Evolutionary conservation across 176 grass and related monocot species (phyloP).

Genomic region (Bothriochloa decipiens): DNA sequence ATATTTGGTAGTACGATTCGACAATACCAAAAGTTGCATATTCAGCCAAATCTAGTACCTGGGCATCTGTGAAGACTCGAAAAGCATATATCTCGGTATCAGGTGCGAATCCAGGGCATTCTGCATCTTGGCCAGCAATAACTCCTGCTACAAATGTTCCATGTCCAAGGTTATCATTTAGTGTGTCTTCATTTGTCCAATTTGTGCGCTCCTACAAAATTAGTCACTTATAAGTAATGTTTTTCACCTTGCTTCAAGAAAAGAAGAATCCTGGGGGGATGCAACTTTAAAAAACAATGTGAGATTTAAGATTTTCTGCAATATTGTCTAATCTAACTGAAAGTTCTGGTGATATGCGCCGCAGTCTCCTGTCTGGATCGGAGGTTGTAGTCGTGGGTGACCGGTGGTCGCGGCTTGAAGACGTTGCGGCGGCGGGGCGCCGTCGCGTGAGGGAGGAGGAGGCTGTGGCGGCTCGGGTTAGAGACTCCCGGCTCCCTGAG

Average conservation of each 20-base stretch:
- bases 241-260: constrained; percentile 16
- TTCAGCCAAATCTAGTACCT: constrained; percentile 68
- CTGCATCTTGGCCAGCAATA: constrained; percentile 94
- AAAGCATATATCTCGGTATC: constrained; percentile 98
- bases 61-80: constrained; percentile 97
- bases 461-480: too few species aligned
- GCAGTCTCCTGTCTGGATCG: too few species aligned
- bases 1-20: not conserved
- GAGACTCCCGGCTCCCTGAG: too few species aligned
- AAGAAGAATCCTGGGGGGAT: constrained; percentile 4
- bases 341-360: too few species aligned
- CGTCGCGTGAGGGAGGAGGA: too few species aligned
- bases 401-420: too few species aligned
- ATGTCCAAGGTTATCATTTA: constrained; percentile 98
- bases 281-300: constrained; percentile 15
- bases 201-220: constrained; percentile 90
- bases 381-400: too few species aligned
- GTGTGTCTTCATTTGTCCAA: constrained; percentile 99
- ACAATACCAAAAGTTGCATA: constrained; percentile 14
- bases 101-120: constrained; percentile 92
- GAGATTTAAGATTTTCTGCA: constrained; percentile 15
- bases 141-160: constrained; percentile 98
- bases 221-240: constrained; percentile 40
- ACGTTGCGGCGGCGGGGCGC: too few species aligned
- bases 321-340: constrained; percentile 29